Base-by-base conservation (phyloP, 2,329 filamentous ascomycete genomes). In the Aspergillus sp. region DNA sequence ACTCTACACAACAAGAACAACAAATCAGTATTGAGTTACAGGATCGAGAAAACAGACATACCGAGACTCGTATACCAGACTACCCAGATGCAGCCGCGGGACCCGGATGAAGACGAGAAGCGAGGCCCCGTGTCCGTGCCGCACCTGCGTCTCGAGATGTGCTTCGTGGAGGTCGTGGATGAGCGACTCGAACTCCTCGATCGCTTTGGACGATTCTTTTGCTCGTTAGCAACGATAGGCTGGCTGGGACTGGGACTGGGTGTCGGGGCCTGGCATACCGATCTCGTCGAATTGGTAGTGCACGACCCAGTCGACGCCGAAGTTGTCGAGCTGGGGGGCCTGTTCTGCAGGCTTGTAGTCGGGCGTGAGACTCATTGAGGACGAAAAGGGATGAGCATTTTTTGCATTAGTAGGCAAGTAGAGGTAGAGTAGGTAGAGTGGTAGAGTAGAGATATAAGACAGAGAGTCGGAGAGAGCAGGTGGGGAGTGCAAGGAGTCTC, bases 221-320 rank as follows among this genome's bases (percentile, higher is more conserved):
- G 38, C 39, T 18, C 11, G 13, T 48, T 48, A 34, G 44, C 6
- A 15, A n/a, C 55, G 13, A 53, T 51, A 48, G 55, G 43, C 63
- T 60, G 34, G 39, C n/a, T n/a, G n/a, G n/a, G n/a, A n/a, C n/a
- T n/a, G n/a, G n/a, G n/a, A n/a, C n/a, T n/a, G n/a, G n/a, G 22
- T 42, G n/a, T 18, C 22, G 22, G 13, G 30, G 3, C 17, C 75
- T 52, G 26, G 9, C 26, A 30, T 79, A 89, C 90, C 85, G 56
- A 85, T 83, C 44, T 85, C 80, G 24, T 86, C 83, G 68, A 93
- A 88, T 57, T 87, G 82, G 76, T 90, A 96, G 69, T 87, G 85
- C 61, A 97, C 83, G 56, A 96, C 91, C 81, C 91, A 97, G 79
- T 97, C 93, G 59, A 96, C 90, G 53, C 90, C 83, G 67, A 87